Evolutionary conservation across 2,329 filamentous ascomycete species (phyloP).

Genomic region (Microdochium nivale): DNA sequence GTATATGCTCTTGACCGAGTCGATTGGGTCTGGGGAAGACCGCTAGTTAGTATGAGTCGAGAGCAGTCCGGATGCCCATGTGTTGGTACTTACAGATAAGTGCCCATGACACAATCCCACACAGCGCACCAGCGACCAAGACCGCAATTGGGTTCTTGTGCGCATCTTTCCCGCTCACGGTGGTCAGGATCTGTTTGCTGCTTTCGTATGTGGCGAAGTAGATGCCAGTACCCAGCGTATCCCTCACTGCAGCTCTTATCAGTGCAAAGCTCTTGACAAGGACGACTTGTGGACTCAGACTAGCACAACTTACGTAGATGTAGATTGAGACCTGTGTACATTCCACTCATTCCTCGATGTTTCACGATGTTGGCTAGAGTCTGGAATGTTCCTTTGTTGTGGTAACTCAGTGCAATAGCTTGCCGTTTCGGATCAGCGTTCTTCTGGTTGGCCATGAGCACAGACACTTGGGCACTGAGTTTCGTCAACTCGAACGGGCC

Average conservation of each 20-base stretch:
- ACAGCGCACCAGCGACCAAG: conserved; percentile 68
- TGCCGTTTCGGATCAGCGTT: conserved; percentile 41
- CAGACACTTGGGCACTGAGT: conserved; percentile 76
- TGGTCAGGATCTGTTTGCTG: conserved; percentile 72
- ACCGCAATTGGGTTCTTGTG: conserved; percentile 76
- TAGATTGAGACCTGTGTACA: conserved; percentile 74
- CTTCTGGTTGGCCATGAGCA: conserved; percentile 58
- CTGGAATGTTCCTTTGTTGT: conserved; percentile 68
- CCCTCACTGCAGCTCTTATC: conserved; percentile 48
- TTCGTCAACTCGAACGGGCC: conserved; percentile 86
- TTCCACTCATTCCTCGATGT: conserved; percentile 61
- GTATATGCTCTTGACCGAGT: conserved; percentile 79
- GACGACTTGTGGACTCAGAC: neutral
- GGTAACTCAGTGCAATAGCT: conserved; percentile 58
- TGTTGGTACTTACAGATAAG: conserved; percentile 50
- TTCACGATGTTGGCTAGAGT: conserved; percentile 71
- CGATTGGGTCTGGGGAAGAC: conserved; percentile 50
- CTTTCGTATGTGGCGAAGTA: conserved; percentile 90
- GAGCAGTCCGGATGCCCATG: neutral
- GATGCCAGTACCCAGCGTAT: conserved; percentile 74
- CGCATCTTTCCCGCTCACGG: conserved; percentile 60
- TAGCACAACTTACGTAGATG: conserved; percentile 56
- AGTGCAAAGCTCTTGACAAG: neutral
- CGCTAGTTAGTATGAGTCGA: conserved; percentile 1
- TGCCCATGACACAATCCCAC: conserved; percentile 78